Conservation (phyloP, 192 early-diverging fungal genomes). For the Backusella mclennaniae region DNA sequence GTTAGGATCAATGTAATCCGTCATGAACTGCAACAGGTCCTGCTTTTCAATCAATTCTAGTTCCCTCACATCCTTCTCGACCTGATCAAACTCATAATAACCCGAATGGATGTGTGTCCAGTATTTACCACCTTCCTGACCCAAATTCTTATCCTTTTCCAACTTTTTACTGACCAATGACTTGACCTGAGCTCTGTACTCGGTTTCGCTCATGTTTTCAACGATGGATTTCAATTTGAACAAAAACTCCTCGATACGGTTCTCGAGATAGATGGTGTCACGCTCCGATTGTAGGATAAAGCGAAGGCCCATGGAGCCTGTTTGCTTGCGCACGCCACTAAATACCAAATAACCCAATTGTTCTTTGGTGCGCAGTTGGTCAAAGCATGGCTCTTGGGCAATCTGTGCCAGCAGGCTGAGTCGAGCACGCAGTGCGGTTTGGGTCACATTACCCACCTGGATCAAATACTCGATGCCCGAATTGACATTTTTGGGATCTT, state of each 20-base stretch:
- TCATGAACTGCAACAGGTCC: constrained; percentile 59
- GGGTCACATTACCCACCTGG: constrained; percentile 71
- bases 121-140: constrained; percentile 68
- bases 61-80: constrained; percentile 57
- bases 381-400: constrained; percentile 84
- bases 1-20: constrained; percentile 49
- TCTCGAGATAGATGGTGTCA: constrained; percentile 76
- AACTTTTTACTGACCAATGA: constrained; percentile 67
- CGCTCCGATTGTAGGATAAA: constrained; percentile 86
- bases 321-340: constrained; percentile 65
- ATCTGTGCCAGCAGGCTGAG: constrained; percentile 79
- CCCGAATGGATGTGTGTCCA: constrained; percentile 73
- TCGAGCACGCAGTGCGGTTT: constrained; percentile 62
- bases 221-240: constrained; percentile 44
- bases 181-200: constrained; percentile 72
- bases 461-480: constrained; percentile 84
- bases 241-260: constrained; percentile 80
- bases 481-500: constrained; percentile 80
- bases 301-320: constrained; percentile 72
- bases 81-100: constrained; percentile 84
- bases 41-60: constrained; percentile 44
- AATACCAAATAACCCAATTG: constrained; percentile 80
- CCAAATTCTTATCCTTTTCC: constrained; percentile 86
- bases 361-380: constrained; percentile 91
- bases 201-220: constrained; percentile 61